Conservation (phyloP, 2,329 filamentous ascomycete species). For the Whalleya microplaca region DNA sequence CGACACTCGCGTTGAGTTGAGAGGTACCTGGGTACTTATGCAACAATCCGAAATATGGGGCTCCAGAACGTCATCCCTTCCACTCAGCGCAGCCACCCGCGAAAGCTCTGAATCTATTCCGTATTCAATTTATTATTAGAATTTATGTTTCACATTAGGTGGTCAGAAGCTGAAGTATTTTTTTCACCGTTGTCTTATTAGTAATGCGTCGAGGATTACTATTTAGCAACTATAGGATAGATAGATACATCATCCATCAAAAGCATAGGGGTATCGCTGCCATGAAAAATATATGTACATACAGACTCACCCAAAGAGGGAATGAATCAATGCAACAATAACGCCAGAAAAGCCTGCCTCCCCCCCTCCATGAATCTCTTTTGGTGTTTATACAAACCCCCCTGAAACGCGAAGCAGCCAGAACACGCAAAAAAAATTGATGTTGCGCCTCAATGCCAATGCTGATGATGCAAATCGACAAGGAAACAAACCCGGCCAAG, state of each 20-base stretch:
- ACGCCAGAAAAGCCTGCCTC: conserved; percentile 19
- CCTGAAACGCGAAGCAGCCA: conserved; percentile 18
- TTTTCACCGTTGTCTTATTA: neutral
- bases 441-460: conserved; percentile 20
- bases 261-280: conserved; percentile 21
- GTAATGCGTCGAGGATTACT: conserved; percentile 3
- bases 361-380: conserved; percentile 8
- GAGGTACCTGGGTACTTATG: conserved; percentile 4
- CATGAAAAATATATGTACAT: conserved; percentile 21
- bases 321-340: conserved; percentile 6
- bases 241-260: conserved; percentile 2
- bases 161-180: neutral
- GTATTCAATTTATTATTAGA: too few species aligned
- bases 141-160: too few species aligned
- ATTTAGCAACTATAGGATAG: conserved; percentile 6
- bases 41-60: conserved; percentile 13
- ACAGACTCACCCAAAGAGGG: too few species aligned
- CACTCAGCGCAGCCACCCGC: neutral
- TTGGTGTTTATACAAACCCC: conserved; percentile 18
- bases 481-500: neutral
- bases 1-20: neutral
- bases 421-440: conserved; percentile 2
- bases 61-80: neutral
- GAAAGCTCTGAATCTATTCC: too few species aligned
- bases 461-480: conserved; percentile 15